Evolutionary conservation across 2,329 filamentous ascomycete genomes (phyloP).

Genomic region (Microsporum audouinii): DNA sequence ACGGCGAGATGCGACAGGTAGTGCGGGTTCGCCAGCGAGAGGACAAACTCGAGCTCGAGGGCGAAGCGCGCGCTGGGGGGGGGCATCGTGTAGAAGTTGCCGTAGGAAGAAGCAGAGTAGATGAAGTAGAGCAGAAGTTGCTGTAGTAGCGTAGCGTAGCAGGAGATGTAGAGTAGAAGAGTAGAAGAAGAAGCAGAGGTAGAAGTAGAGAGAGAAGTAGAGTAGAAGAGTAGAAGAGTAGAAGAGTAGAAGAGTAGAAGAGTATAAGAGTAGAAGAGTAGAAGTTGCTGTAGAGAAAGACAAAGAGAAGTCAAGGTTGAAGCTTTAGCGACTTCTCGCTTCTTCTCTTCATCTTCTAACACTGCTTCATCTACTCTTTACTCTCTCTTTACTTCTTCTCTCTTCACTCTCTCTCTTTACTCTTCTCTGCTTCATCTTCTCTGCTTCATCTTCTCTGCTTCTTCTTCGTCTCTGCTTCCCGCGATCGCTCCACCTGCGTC

Average conservation of each 20-base stretch:
- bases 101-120: too few relatives aligned
- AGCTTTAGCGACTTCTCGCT: background rate
- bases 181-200: background rate
- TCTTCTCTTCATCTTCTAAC: background rate
- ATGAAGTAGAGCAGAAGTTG: too few relatives aligned
- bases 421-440: too few relatives aligned
- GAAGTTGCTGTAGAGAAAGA: background rate
- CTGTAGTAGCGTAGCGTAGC: too few relatives aligned
- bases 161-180: background rate
- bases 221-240: background rate
- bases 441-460: background rate
- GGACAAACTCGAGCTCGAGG: conserved; percentile 41
- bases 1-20: conserved; percentile 40
- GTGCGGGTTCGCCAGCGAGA: conserved; percentile 38
- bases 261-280: background rate
- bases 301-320: background rate
- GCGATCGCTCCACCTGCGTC: background rate
- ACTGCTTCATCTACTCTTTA: background rate
- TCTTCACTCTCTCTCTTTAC: background rate
- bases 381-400: background rate
- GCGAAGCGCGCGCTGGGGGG: conserved; percentile 38
- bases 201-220: background rate
- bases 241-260: background rate
- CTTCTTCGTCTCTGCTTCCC: too few relatives aligned
- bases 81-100: conserved; percentile 18